These are phyloP conservation scores for Trichocomaceae sp. DNA, from an alignment of 2,329 filamentous ascomycete genomes.

Conservation along the genomic window DNA sequence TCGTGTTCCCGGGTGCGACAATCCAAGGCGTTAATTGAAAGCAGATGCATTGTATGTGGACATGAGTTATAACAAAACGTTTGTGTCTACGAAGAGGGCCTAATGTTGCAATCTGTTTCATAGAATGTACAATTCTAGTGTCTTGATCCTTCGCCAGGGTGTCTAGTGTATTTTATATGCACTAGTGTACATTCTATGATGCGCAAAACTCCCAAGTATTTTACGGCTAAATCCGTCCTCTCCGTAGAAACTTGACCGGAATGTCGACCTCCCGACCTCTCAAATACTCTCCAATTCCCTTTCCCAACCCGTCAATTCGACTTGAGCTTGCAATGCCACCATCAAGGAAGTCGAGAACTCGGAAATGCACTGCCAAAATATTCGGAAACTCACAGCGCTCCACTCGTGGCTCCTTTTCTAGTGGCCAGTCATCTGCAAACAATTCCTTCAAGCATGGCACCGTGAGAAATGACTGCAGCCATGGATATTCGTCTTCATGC, in stretches of 20 bases:
- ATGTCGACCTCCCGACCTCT: conserved; percentile 11
- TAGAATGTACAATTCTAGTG: no score
- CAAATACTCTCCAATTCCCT: conserved; percentile 12
- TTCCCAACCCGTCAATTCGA: conserved; percentile 14
- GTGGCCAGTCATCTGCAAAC: not conserved
- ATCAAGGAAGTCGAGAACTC: conserved; percentile 13
- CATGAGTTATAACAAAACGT: no score
- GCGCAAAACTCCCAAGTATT: no score
- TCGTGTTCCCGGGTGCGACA: no score
- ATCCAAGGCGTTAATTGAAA: no score
- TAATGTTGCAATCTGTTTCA: no score
- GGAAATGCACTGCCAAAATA: conserved; percentile 14
- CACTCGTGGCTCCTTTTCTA: not conserved
- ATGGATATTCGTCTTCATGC: conserved; percentile 24
- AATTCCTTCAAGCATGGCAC: not conserved
- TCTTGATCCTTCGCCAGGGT: no score
- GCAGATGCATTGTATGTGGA: no score
- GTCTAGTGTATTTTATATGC: no score
- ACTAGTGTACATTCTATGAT: no score
- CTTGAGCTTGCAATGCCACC: conserved; percentile 15
- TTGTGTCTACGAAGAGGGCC: no score
- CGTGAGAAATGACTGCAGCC: conserved; percentile 18
- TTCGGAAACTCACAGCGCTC: conserved; percentile 8
- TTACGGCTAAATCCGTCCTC: no score
- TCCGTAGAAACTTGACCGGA: not conserved